Evolutionary conservation across 208 protist species (phyloP).

Genomic region (Acanthamoeba sp.): DNA sequence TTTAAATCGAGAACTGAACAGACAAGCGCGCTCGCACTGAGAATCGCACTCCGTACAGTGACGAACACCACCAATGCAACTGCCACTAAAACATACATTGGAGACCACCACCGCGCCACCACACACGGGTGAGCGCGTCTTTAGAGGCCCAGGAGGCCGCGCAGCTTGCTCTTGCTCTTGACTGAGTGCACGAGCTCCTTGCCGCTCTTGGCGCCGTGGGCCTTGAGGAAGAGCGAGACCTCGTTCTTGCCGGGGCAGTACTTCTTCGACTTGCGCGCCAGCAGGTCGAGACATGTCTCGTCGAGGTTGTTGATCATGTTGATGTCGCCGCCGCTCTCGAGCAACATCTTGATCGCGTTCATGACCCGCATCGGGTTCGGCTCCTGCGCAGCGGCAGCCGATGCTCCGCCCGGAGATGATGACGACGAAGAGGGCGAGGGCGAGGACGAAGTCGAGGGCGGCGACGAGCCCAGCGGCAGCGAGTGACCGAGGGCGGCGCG

Average conservation of each 20-base stretch:
- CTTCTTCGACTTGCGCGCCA: conserved; percentile 57
- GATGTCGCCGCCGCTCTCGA: conserved; percentile 5
- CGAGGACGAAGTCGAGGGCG: background rate
- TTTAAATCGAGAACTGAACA: too few species aligned
- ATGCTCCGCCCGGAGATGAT: background rate
- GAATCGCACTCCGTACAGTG: too few species aligned
- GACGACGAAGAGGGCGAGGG: background rate
- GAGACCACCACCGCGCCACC: background rate
- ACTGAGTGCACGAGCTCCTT: conserved; percentile 26
- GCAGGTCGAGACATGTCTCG: conserved; percentile 18
- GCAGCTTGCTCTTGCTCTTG: conserved; percentile 60
- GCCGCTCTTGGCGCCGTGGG: conserved; percentile 36
- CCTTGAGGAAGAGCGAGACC: background rate
- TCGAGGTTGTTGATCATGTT: conserved; percentile 61
- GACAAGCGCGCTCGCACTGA: too few species aligned
- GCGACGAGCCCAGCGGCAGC: background rate
- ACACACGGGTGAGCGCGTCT: background rate
- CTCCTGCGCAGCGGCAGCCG: background rate
- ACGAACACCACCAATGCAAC: too few species aligned
- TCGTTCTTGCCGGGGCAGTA: conserved; percentile 52
- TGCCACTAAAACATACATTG: too few species aligned
- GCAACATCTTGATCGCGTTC: background rate
- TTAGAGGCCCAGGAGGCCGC: background rate
- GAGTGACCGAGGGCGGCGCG: background rate
- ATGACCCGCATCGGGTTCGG: background rate